A percentile compares a stretch with the other conserved stretches of the same genome.
Evolutionary conservation across 2,329 filamentous ascomycete genomes (phyloP).

Genomic region (Arthrinium puccinioides): DNA sequence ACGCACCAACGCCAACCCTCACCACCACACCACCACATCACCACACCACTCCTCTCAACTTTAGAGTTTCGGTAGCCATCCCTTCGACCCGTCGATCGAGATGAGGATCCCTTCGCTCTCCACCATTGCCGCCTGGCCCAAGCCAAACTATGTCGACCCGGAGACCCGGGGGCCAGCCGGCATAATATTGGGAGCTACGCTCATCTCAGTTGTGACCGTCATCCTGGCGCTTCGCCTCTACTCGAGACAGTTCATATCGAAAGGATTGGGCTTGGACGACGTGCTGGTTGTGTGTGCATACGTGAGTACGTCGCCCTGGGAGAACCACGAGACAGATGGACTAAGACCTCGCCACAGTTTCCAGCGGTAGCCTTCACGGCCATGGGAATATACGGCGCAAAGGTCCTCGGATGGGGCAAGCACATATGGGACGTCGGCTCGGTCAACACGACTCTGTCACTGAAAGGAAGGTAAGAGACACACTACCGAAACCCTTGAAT

Average conservation of each 20-base stretch:
- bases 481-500: not conserved
- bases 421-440: conserved; percentile 26
- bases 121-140: conserved; percentile 18
- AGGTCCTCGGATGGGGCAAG: conserved; percentile 20
- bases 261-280: conserved; percentile 24
- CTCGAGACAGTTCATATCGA: conserved; percentile 20
- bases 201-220: conserved; percentile 16
- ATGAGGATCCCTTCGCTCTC: conserved; percentile 14
- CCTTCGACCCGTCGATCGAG: too few species aligned
- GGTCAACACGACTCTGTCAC: conserved; percentile 11
- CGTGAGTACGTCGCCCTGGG: conserved; percentile 11
- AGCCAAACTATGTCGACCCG: conserved; percentile 19
- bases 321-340: too few species aligned
- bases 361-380: conserved; percentile 24
- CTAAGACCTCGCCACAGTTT: too few species aligned
- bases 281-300: conserved; percentile 28
- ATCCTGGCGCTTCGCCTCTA: conserved; percentile 21
- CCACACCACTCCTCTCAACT: too few species aligned
- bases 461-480: conserved; percentile 20
- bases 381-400: conserved; percentile 18
- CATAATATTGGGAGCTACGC: conserved; percentile 14
- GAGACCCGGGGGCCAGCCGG: conserved; percentile 17
- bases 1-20: too few species aligned
- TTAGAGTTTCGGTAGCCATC: too few species aligned
- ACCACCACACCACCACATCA: too few species aligned